Percentiles rank a stretch among this genome's conserved stretches.
Evolutionary conservation across 2,329 filamentous ascomycete genomes (phyloP).

Genomic region (Talaromyces verruculosus): DNA sequence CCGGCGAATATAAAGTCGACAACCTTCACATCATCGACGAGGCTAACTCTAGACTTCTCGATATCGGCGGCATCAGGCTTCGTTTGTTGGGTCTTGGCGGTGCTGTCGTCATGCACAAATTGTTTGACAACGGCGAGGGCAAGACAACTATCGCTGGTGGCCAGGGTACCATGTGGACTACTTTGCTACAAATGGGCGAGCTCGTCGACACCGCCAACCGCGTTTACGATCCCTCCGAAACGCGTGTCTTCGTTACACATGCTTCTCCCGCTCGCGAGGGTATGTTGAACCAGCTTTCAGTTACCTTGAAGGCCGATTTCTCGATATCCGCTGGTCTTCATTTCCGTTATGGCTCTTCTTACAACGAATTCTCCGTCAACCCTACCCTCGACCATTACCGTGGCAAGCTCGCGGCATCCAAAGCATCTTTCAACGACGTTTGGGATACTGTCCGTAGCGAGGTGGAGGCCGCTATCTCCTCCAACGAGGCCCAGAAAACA

Average conservation of each 20-base stretch:
- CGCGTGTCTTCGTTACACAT: slow-evolving; percentile 93
- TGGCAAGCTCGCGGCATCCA: slow-evolving; percentile 95
- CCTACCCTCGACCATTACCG: slow-evolving; percentile 97
- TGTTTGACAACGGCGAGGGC: slow-evolving; percentile 97
- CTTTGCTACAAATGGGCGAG: slow-evolving; percentile 95
- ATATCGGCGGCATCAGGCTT: slow-evolving; percentile 93
- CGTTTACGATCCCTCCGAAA: slow-evolving; percentile 97
- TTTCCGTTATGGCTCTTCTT: slow-evolving; percentile 97
- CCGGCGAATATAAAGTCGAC: slow-evolving; percentile 94
- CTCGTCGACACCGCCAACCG: slow-evolving; percentile 96
- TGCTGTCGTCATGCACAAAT: slow-evolving; percentile 98
- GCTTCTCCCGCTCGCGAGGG: slow-evolving; percentile 95
- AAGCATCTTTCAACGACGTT: slow-evolving; percentile 97
- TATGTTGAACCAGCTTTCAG: slow-evolving; percentile 94
- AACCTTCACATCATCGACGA: slow-evolving; percentile 99
- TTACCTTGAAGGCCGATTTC: slow-evolving; percentile 96
- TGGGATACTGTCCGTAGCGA: slow-evolving; percentile 98
- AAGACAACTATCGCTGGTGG: slow-evolving; percentile 97
- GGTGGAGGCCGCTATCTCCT: slow-evolving; percentile 88
- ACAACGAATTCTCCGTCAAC: slow-evolving; percentile 99
- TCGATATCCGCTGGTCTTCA: slow-evolving; percentile 96
- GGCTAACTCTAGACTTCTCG: slow-evolving; percentile 90
- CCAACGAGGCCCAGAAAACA: slow-evolving; percentile 92
- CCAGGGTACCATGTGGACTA: slow-evolving; percentile 99
- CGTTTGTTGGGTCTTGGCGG: slow-evolving; percentile 89